Conservation (phyloP, 2,329 filamentous ascomycete genomes). For the Emericellopsis cladophorae region DNA sequence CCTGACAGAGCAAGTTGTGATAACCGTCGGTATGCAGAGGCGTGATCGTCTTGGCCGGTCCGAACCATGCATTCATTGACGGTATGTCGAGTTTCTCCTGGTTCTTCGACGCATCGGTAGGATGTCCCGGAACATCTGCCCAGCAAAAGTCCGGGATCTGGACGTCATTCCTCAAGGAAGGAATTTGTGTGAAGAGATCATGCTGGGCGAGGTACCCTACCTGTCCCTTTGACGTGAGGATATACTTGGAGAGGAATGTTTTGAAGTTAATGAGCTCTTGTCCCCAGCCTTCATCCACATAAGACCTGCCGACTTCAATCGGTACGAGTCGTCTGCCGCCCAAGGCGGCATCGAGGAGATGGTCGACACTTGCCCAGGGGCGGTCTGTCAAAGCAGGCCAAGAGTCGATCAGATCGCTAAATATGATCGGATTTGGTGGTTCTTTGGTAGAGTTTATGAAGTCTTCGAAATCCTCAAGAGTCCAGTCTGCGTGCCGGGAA, state of each 20-base stretch:
- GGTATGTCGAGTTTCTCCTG: slow-evolving; percentile 41
- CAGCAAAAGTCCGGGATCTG: slow-evolving; percentile 76
- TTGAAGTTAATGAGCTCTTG: slow-evolving; percentile 68
- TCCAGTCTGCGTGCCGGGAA: slow-evolving; percentile 23
- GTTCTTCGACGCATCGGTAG: slow-evolving; percentile 18
- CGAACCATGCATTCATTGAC: slow-evolving; percentile 84
- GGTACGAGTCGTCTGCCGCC: slow-evolving; percentile 70
- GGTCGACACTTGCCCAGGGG: slow-evolving; percentile 61
- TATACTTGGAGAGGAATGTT: slow-evolving; percentile 53
- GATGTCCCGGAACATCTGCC: slow-evolving; percentile 48
- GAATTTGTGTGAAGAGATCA: slow-evolving; percentile 74
- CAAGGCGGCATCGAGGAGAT: slow-evolving; percentile 64
- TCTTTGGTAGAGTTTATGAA: slow-evolving; percentile 37
- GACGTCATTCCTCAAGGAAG: slow-evolving; percentile 63
- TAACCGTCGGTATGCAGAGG: slow-evolving; percentile 91
- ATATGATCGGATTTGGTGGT: slow-evolving; percentile 49
- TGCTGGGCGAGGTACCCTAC: slow-evolving; percentile 84
- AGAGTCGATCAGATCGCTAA: slow-evolving; percentile 45
- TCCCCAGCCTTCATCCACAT: slow-evolving; percentile 75
- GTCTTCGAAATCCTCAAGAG: slow-evolving; percentile 46
- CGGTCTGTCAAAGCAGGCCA: slow-evolving; percentile 67
- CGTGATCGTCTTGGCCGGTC: slow-evolving; percentile 76
- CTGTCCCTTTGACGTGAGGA: slow-evolving; percentile 21
- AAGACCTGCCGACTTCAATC: slow-evolving; percentile 75
- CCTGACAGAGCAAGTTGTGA: slow-evolving; percentile 83